Evolutionary conservation across 148 eudicot species (phyloP).

Genomic region (Rhododendron henanense): DNA sequence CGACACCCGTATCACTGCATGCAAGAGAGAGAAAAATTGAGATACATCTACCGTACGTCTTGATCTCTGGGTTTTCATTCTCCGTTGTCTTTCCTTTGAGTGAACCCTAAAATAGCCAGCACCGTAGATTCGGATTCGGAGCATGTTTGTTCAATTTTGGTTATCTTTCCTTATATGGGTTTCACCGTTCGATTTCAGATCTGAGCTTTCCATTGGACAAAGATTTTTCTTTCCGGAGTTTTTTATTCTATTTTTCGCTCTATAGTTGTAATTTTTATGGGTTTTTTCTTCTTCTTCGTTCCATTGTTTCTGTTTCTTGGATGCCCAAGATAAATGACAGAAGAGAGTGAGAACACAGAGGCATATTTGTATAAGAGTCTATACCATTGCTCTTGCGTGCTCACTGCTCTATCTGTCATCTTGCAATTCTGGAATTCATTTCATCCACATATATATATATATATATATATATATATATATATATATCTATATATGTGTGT

Average conservation of each 20-base stretch:
- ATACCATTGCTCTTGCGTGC: constrained; percentile 60
- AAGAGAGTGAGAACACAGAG: constrained; percentile 77
- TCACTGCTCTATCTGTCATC: constrained; percentile 69
- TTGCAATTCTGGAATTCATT: neutral
- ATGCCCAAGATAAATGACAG: constrained; percentile 41
- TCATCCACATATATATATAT: neutral
- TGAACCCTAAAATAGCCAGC: neutral
- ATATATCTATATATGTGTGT: no score
- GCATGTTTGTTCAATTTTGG: neutral
- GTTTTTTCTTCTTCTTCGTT: neutral
- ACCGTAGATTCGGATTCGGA: neutral
- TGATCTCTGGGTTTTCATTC: neutral
- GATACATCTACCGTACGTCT: neutral
- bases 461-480: no score
- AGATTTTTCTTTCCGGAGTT: neutral
- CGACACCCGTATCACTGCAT: constrained; percentile 17
- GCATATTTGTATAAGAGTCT: constrained; percentile 33
- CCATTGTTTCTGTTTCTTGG: neutral
- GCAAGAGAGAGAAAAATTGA: constrained; percentile 10
- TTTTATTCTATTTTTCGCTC: neutral
- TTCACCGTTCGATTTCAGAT: neutral
- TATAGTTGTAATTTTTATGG: neutral
- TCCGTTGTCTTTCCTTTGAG: neutral
- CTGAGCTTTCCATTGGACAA: neutral
- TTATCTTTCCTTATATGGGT: neutral